A percentile compares a stretch with the other conserved stretches of the same genome.
Evolutionary conservation across 129 eudicot species (phyloP).

Genomic region (Chrysanthemum lavandulifolium): DNA sequence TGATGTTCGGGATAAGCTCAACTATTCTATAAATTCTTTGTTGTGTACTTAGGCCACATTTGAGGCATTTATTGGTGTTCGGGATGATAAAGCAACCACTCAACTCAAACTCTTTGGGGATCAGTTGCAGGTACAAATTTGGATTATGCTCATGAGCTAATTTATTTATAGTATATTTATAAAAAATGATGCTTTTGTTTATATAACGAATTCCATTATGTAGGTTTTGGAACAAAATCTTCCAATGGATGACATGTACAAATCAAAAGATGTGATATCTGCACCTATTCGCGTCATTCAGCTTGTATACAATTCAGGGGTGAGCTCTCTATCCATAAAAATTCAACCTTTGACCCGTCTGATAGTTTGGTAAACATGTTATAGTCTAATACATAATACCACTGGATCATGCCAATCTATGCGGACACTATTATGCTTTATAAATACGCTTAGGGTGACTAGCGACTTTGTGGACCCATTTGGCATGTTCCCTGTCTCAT

Average conservation of each 20-base stretch:
- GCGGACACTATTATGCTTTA: not conserved
- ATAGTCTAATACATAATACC: not conserved
- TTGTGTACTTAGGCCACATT: slow-evolving; percentile 72
- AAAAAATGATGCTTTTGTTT: not conserved
- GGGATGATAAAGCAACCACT: slow-evolving; percentile 91
- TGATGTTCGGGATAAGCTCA: slow-evolving; percentile 33
- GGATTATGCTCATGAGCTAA: not conserved
- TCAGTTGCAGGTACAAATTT: slow-evolving; percentile 55
- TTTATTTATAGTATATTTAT: not conserved
- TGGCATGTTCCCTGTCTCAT: no score
- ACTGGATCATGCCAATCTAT: not conserved
- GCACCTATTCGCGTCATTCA: slow-evolving; percentile 97
- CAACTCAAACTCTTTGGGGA: slow-evolving; percentile 90
- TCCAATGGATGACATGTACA: slow-evolving; percentile 72
- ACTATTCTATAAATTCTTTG: not conserved
- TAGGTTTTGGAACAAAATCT: slow-evolving; percentile 96
- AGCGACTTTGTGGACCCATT: no score
- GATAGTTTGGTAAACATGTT: not conserved
- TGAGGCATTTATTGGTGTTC: slow-evolving; percentile 90
- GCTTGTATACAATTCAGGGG: slow-evolving; percentile 91
- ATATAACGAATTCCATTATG: slow-evolving; percentile 14
- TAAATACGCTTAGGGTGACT: no score
- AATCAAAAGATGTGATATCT: slow-evolving; percentile 72
- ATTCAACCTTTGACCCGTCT: not conserved
- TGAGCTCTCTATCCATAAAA: slow-evolving; percentile 28